Base-by-base conservation (phyloP, 176 grass and related monocot genomes). In the Oryza meyeriana region DNA sequence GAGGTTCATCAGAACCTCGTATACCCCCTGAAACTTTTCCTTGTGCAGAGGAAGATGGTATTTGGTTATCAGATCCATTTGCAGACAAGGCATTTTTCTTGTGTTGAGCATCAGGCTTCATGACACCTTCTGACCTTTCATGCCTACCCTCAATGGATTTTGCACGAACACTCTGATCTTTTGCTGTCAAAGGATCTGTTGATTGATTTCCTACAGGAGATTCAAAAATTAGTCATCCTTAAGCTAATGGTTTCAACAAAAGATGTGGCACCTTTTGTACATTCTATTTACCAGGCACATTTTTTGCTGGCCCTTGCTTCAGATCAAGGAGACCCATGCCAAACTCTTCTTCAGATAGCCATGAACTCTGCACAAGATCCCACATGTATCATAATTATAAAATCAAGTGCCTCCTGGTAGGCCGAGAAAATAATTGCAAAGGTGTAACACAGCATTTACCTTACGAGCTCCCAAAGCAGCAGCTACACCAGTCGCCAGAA, bases 321-420 rank as follows among this genome's bases (percentile, higher is more conserved):
- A 89, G 74, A 79, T 96, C 97, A 84, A 99, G 84, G 74, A 91
- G 79, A 41, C 93, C 93, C 97, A 95, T 94, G 61, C 89, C 89
- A 92, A 99, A 99, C 69, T 93, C 96, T 87, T 95, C 96, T 52
- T 99, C 96, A 90, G 96, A 91, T 83, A 99, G 79, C 96, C 96
- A 99, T 83, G 93, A 90, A 69, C 85, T 90, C 96, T 99, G 87
- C 87, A 89, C n/a, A 74, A 85, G 33, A 80, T 50, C 73, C 42
- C 10, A 48, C 39, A 30, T 38, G 32, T n/a, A 26, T 26, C 44
- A 74, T 59, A 75, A 81, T 59, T 30, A 55, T 62, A 83, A n/a
- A 78, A 71, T 47, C 36, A 55, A 48, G 17, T 61, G 10, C 25
- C 30, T 63, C 81, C 74, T 83, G 58, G 40, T 29, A 66, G 57